phyloP scores from a whole-genome alignment of 192 early-diverging fungal genomes.

The Umbelopsis ramanniana region DNA sequence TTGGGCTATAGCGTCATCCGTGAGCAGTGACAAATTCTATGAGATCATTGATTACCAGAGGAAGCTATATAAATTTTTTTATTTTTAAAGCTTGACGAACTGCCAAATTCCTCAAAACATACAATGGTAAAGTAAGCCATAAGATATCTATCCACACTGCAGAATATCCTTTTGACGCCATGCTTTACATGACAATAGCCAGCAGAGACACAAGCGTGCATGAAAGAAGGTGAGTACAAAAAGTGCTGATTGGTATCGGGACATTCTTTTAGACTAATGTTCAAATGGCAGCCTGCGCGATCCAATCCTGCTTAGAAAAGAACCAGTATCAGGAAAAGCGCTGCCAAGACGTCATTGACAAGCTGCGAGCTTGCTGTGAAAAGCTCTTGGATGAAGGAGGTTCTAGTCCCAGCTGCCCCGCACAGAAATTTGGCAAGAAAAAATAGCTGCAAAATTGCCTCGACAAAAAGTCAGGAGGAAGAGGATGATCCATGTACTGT shows the following conservation, averaged over 20 bases:
- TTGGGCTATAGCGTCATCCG: no score
- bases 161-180: neutral
- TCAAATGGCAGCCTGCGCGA: constrained; percentile 46
- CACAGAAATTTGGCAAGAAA: constrained; percentile 45
- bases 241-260: neutral
- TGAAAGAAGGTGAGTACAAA: constrained; percentile 2
- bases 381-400: constrained; percentile 42
- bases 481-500: constrained; percentile 12
- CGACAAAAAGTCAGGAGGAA: neutral
- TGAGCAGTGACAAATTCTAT: neutral
- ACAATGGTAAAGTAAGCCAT: neutral
- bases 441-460: neutral
- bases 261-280: neutral
- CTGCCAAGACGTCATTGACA: constrained; percentile 45
- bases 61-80: neutral
- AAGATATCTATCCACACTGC: neutral
- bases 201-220: neutral
- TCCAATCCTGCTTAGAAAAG: constrained; percentile 56
- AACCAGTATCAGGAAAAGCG: constrained; percentile 55
- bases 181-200: neutral
- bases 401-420: constrained; percentile 46
- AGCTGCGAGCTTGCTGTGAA: constrained; percentile 52
- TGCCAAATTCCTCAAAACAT: neutral
- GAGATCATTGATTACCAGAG: constrained; percentile 1
- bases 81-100: no score